These are phyloP conservation scores for Lasiodiplodia hormozganensis DNA, from an alignment of 2,329 filamentous ascomycete species.

Conservation along the genomic window DNA sequence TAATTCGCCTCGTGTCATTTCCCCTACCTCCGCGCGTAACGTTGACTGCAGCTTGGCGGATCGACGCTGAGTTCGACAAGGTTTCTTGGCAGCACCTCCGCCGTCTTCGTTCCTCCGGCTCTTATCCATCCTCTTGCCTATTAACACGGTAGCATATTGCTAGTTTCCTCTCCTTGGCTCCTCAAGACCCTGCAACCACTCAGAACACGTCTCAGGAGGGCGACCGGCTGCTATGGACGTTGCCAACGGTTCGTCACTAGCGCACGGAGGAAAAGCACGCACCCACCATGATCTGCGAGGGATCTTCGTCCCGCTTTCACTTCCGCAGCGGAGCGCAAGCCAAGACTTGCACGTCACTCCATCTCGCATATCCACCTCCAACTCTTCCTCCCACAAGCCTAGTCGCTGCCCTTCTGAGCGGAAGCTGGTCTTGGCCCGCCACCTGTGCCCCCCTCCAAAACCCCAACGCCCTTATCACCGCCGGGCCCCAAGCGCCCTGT, in stretches of 20 bases:
- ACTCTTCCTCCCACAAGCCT: background rate
- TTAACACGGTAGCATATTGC: background rate
- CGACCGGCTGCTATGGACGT: background rate
- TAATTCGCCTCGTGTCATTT: slow-evolving; percentile 10
- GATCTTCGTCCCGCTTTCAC: slow-evolving; percentile 12
- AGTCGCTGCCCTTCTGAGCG: background rate
- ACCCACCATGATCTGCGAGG: slow-evolving; percentile 22
- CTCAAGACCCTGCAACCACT: background rate
- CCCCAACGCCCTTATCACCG: background rate
- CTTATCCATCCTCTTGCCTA: background rate
- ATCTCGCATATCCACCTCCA: background rate
- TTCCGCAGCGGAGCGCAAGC: slow-evolving; percentile 8
- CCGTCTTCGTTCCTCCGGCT: background rate
- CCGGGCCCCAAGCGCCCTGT: background rate
- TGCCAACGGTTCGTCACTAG: background rate
- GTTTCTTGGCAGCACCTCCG: slow-evolving; percentile 2
- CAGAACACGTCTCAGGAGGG: background rate
- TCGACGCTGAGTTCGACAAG: background rate
- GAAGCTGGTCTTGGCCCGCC: background rate
- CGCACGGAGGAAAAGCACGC: slow-evolving; percentile 3
- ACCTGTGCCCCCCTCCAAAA: slow-evolving; percentile 2
- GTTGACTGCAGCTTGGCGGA: background rate
- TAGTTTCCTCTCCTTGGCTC: background rate
- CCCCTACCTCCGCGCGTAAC: slow-evolving; percentile 9
- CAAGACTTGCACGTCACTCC: background rate